Evolutionary conservation across 179 eudicot species (phyloP), one percentile per base, ranked within the genome.

Genomic region (Actinidia chinensis): DNA sequence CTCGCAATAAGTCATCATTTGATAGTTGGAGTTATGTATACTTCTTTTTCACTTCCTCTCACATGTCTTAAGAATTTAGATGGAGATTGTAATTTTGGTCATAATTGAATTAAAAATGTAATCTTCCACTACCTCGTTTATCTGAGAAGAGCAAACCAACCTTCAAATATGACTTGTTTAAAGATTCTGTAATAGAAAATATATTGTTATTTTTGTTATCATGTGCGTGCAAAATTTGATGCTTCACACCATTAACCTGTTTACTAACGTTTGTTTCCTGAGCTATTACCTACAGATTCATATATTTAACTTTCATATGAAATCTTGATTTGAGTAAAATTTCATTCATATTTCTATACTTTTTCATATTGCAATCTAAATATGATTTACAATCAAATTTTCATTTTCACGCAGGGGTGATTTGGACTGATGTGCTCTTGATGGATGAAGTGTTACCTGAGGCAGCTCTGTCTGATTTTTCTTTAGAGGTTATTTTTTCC

Each of bases 361-460:
- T 81, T 75, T 14, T 11, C 54, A 40, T 59, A 11, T 15, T 73
- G 23, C 60, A 28, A 46, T 61, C 33, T 80, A 43, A 71, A 33
- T 46, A 20, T 77, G 22, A 56, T 55, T 36, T 13, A 59, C 14
- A 36, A 69, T 74, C 36, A 40, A 43, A 23, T 76, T 20, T 60
- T 28, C 78, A 43, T 78, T 66, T 73, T 82, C 68, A 51, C 85
- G 80, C 91, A 96, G 99, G 90, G 68, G 82, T 86, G 69, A 90
- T 92, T 79, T 96, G 99, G 99, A 84, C 89, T 65, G 97, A 94
- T 79, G 96, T 96, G 79, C 89, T 92, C 58, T 82, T 92, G 82
- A 91, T 96, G 86, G 96, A 94, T 86, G 99, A 94, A 84, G 97
- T 92, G 74, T 85, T 96, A 74, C 98, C 99, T 68, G 98, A 94